Evolutionary conservation across 495 filamentous ascomycete genomes (phyloP).

Genomic region (Aspergillus biplanus): DNA sequence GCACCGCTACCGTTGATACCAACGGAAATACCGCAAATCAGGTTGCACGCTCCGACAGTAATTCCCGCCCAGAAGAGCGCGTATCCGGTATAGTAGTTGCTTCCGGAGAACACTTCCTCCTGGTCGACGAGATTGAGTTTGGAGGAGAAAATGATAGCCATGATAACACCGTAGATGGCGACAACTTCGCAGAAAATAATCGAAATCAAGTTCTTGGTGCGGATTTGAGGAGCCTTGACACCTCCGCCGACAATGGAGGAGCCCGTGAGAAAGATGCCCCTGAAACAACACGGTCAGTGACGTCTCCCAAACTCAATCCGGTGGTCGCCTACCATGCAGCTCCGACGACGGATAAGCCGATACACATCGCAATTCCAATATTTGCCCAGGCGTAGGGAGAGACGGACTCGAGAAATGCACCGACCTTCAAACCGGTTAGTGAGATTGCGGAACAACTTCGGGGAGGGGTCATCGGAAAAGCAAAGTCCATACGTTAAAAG

Average conservation of each 20-base stretch:
- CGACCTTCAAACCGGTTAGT: conserved; percentile 64
- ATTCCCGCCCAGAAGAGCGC: conserved; percentile 95
- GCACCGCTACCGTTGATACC: conserved; percentile 98
- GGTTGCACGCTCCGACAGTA: conserved; percentile 91
- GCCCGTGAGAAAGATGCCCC: conserved; percentile 98
- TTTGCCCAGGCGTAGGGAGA: conserved; percentile 94
- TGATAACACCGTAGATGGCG: conserved; percentile 99
- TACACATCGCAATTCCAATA: conserved; percentile 90
- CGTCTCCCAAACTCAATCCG: no score
- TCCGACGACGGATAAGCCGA: conserved; percentile 92
- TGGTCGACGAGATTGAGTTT: conserved; percentile 66
- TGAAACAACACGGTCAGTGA: conserved; percentile 39
- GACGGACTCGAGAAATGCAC: conserved; percentile 89
- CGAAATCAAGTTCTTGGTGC: conserved; percentile 98
- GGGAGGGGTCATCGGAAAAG: neutral
- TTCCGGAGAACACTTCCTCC: conserved; percentile 60
- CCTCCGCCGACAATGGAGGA: conserved; percentile 98
- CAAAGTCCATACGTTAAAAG: conserved; percentile 78
- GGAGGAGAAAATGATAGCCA: conserved; percentile 95
- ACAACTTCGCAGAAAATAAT: conserved; percentile 99
- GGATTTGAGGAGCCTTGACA: conserved; percentile 92
- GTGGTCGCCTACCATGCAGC: conserved; percentile 81
- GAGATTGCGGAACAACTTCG: conserved; percentile 8
- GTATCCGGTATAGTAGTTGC: conserved; percentile 92
- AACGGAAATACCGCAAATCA: conserved; percentile 95